Base-by-base conservation (phyloP, 2,329 filamentous ascomycete species). In the Oidium heveae region DNA sequence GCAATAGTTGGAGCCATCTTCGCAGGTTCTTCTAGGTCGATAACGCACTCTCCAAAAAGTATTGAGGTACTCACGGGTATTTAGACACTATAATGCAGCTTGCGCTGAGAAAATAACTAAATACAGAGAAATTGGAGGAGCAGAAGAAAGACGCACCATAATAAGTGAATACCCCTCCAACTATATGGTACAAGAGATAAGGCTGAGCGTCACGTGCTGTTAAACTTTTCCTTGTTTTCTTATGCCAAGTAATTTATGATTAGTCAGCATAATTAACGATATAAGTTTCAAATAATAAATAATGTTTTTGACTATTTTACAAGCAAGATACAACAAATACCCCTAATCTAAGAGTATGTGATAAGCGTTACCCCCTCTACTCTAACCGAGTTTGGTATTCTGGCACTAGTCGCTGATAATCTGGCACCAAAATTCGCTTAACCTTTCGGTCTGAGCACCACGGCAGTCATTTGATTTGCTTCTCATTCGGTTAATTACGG, bases 1-100 rank as follows among this genome's bases (percentile, higher is more conserved):
- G 84, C 80, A 70, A 98, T 89, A 65, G 84, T 73, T 67, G 77
- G 72, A 68, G 78, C 73, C 79, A 82, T 82, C 68, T 67, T 71
- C 58, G 62, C 63, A 63, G 64, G 67, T 66, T 57, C n/a, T 39
- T 9, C 16, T n/a, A 39, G 36, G 16, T 39, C 36, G 2, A 13
- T 39, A n/a, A 39, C 16, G 16, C 16, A n/a, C 36, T 39, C 36
- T 39, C 36, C 16, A n/a, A 39, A 39, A 13, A 9, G 16, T 12
- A 39, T 39, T 39, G 12, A 13, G 56, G 54, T 52, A 37, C 47
- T 55, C 53, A 44, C 47, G n/a, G 52, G 54, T 61, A 53, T 36
- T 20, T 50, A 50, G 56, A 39, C 57, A 55, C 39, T 56, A 58
- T 52, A 32, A 54, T 59, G 44, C 60, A 63, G 61, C 62, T 59